Percentiles rank a stretch among this genome's conserved stretches.
phyloP scores from a whole-genome alignment of 139 green algal genomes.

The Closterium sp. region DNA sequence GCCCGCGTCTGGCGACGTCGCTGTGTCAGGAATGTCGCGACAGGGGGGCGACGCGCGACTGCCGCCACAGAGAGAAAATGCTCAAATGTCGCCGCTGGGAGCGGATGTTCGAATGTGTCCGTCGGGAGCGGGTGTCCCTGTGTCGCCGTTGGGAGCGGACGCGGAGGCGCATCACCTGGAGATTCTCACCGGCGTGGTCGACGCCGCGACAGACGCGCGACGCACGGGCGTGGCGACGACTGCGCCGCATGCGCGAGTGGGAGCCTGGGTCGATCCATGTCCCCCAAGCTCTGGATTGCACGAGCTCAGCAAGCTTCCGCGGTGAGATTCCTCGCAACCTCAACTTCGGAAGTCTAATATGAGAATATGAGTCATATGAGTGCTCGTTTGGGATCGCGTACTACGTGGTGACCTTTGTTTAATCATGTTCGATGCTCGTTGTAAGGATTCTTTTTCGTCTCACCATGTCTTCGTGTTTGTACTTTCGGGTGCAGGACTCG shows the following conservation, averaged over 20 bases:
- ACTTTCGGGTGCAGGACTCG: not conserved
- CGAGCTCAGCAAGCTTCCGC: not conserved
- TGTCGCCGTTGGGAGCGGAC: too few relatives aligned
- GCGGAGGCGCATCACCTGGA: not conserved
- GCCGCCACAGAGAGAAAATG: too few relatives aligned
- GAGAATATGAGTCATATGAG: too few relatives aligned
- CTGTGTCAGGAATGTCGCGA: not conserved
- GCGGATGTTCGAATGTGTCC: too few relatives aligned
- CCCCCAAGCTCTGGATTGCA: not conserved
- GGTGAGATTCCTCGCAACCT: not conserved
- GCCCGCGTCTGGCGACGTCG: too few relatives aligned
- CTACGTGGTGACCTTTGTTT: too few relatives aligned
- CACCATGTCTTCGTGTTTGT: not conserved
- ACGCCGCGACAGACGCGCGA: not conserved
- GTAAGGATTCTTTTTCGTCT: too few relatives aligned
- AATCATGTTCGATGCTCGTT: too few relatives aligned
- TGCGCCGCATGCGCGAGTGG: not conserved
- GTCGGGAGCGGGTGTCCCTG: too few relatives aligned
- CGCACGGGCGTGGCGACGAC: not conserved
- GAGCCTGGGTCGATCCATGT: too few relatives aligned
- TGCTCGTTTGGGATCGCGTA: too few relatives aligned
- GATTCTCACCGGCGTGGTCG: not conserved
- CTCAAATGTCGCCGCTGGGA: too few relatives aligned
- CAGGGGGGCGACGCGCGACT: not conserved
- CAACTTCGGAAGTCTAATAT: not conserved